Conservation (phyloP, 148 eudicot genomes). For the Amaranthus cruentus region DNA sequence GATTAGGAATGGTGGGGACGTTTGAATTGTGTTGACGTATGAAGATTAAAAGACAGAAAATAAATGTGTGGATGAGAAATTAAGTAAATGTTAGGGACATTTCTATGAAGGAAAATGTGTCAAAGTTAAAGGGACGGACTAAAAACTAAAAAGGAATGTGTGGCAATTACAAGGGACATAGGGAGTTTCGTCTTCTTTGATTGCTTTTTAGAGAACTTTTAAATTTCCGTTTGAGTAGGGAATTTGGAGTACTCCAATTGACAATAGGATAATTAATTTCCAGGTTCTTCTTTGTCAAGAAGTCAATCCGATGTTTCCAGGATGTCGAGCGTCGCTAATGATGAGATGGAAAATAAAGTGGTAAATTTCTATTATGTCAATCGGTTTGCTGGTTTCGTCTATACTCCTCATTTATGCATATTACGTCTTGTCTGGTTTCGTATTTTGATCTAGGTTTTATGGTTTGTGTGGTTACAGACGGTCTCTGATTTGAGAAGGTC, state of each 20-base stretch:
- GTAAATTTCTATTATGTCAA: conserved; percentile 27
- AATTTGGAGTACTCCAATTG: neutral
- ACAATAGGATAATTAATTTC: conserved; percentile 16
- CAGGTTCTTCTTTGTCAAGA: conserved; percentile 71
- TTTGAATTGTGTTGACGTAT: too few relatives aligned
- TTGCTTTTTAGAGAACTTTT: neutral
- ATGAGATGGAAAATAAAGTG: conserved; percentile 61
- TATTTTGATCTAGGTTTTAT: conserved; percentile 7
- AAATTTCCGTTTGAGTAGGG: neutral
- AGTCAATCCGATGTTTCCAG: conserved; percentile 58
- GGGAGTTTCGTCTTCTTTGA: too few relatives aligned
- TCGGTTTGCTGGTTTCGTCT: neutral
- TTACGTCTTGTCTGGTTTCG: neutral
- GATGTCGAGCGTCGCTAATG: conserved; percentile 35
- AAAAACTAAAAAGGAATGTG: too few relatives aligned
- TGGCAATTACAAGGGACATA: too few relatives aligned
- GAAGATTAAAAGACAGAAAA: too few relatives aligned
- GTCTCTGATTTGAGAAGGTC: conserved; percentile 46
- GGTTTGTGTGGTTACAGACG: conserved; percentile 41
- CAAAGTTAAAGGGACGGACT: too few relatives aligned
- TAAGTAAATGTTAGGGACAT: too few relatives aligned
- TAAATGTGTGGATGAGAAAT: too few relatives aligned
- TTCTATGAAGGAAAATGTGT: too few relatives aligned
- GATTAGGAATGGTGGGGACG: too few relatives aligned
- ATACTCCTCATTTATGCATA: neutral